phyloP scores from a whole-genome alignment of 768 basidiomycete genomes.

The Rhodosporidiobolus sp. region DNA sequence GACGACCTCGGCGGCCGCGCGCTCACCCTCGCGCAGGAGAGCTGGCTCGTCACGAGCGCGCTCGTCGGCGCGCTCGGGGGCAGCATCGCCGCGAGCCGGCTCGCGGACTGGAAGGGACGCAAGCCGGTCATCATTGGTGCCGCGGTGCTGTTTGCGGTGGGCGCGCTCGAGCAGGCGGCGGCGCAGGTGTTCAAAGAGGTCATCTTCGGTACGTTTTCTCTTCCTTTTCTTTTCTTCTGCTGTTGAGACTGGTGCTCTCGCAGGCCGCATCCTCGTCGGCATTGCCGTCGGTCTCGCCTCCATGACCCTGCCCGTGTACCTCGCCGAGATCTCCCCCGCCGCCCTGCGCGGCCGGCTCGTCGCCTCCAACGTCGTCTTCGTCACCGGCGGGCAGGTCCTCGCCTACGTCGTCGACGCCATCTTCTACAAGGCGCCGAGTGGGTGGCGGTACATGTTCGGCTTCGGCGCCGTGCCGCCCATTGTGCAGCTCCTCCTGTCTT shows the following conservation, averaged over 20 bases:
- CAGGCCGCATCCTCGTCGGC: conserved; percentile 30
- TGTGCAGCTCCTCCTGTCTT: conserved; percentile 25
- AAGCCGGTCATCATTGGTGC: conserved; percentile 27
- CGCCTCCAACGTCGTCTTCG: conserved; percentile 26
- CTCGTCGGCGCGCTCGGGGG: conserved; percentile 15
- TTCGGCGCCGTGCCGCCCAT: conserved; percentile 26
- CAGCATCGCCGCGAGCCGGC: conserved; percentile 13
- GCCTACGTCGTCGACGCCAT: conserved; percentile 33
- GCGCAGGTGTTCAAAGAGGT: conserved; percentile 38
- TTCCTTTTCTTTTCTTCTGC: too few relatives aligned
- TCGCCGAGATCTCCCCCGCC: conserved; percentile 36
- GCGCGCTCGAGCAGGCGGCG: conserved; percentile 35
- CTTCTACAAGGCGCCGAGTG: conserved; percentile 4
- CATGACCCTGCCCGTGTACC: conserved; percentile 29
- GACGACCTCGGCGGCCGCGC: conserved; percentile 12
- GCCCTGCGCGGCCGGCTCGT: conserved; percentile 35
- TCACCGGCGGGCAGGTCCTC: conserved; percentile 38
- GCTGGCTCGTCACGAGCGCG: conserved; percentile 27
- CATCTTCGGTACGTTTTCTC: conserved; percentile 15
- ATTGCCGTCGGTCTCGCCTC: conserved; percentile 31
- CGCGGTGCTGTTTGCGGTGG: conserved; percentile 27
- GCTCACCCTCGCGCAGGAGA: conserved; percentile 24
- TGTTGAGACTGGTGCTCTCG: background rate
- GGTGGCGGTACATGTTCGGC: conserved; percentile 37
- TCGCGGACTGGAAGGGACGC: conserved; percentile 25